Conservation (phyloP, 2,329 filamentous ascomycete genomes). For the Ascochyta rabiei region DNA sequence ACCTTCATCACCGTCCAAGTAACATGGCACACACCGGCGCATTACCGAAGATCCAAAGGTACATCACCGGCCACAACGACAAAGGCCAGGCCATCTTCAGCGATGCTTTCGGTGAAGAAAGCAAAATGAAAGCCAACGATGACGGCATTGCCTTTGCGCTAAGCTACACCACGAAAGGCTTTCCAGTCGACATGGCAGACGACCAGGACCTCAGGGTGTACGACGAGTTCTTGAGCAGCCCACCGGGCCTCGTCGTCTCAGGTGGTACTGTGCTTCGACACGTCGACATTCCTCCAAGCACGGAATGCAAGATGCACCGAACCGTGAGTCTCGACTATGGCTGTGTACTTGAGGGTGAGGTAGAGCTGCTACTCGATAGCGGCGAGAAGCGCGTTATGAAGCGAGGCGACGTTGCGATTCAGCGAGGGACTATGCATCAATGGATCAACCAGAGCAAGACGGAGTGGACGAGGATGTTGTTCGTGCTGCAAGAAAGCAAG, state of each 20-base stretch:
- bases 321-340: slow-evolving; percentile 51
- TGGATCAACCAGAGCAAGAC: slow-evolving; percentile 46
- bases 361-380: slow-evolving; percentile 48
- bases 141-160: slow-evolving; percentile 57
- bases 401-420: slow-evolving; percentile 47
- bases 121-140: slow-evolving; percentile 45
- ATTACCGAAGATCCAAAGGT: slow-evolving; percentile 43
- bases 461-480: slow-evolving; percentile 47
- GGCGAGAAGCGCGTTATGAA: slow-evolving; percentile 47
- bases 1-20: not conserved
- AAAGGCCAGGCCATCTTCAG: slow-evolving; percentile 48
- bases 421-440: slow-evolving; percentile 50
- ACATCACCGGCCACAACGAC: slow-evolving; percentile 46
- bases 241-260: slow-evolving; percentile 58
- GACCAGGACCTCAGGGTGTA: slow-evolving; percentile 57
- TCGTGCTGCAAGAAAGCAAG: slow-evolving; percentile 46
- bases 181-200: slow-evolving; percentile 54
- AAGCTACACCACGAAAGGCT: slow-evolving; percentile 56
- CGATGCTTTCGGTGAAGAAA: slow-evolving; percentile 44
- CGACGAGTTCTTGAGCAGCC: slow-evolving; percentile 49
- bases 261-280: slow-evolving; percentile 55
- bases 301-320: slow-evolving; percentile 49
- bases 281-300: slow-evolving; percentile 46
- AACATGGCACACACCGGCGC: slow-evolving; percentile 42
- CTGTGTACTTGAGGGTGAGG: slow-evolving; percentile 47